Base-by-base conservation (phyloP, 106 monocot genomes). In the Gastrodia elata region DNA sequence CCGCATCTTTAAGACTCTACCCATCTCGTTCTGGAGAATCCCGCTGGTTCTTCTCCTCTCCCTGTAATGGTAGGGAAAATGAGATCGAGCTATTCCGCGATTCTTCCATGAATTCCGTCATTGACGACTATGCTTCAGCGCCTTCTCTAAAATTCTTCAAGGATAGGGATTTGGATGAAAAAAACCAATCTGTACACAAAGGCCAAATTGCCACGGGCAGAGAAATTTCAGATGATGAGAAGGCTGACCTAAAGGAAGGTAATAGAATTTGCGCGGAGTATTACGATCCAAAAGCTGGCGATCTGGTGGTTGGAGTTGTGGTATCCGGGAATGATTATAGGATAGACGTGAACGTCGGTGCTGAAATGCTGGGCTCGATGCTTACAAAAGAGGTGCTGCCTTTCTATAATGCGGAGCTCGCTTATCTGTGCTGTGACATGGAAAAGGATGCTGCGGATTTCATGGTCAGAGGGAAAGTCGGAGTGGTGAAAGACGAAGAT, bases 371-470 rank as follows among this genome's bases (percentile, higher is more conserved):
- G 48, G 92, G 87, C 11, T 82, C 87, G 55, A 96, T 96, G 95
- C 67, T 96, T 65, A 92, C 84, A 15, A 95, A 95, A 77, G 95
- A 95, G 73, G 80, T 86, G 65, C 71, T 95, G 38, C 95, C 91
- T 28, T 42, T 95, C 41, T 82, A 81, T 56, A 79, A 80, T 1
- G 77, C 64, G 39, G 91, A 95, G 56, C 34, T 91, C 80, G 72
- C 75, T 2, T 68, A 77, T 67, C 64, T 83, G 72, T 64, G 74
- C n/a, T 92, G 83, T 71, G 87, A 95, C 80, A n/a, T 91, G 71
- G 78, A 27, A 27, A 68, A 79, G 82, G 82, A 80, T 33, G 71
- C 39, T 0, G 80, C 40, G 58, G 81, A 83, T 68, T 77, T 87
- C 14, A 71, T 73, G 73, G 81, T 73, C 25, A 33, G 38, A 10